Percentiles rank a stretch among this genome's conserved stretches.
These are phyloP conservation scores for Claviceps fusiformis DNA, from an alignment of 2,329 filamentous ascomycete genomes.

Conservation along the genomic window DNA sequence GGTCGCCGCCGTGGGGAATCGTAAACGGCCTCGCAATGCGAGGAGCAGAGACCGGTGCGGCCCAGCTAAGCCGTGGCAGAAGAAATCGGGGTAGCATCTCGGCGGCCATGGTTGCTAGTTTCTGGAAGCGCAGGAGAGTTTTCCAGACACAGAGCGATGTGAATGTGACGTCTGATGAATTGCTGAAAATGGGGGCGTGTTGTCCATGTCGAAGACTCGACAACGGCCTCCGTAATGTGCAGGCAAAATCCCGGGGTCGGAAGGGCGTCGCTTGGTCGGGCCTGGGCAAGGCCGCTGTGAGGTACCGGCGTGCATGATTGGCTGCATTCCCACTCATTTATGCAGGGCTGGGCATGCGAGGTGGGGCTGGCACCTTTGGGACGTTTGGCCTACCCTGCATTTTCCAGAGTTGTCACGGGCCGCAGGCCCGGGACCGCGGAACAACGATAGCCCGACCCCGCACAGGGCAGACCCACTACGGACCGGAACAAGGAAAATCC, in stretches of 20 bases:
- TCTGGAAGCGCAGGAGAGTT: slow-evolving; percentile 6
- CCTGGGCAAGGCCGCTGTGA: neutral
- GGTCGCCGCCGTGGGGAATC: slow-evolving; percentile 8
- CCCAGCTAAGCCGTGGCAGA: slow-evolving; percentile 43
- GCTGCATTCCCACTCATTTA: neutral
- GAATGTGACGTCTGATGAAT: too few species aligned
- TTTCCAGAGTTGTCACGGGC: too few species aligned
- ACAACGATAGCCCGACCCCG: too few species aligned
- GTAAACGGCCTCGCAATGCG: slow-evolving; percentile 11
- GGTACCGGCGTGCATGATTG: neutral
- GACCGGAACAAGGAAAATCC: too few species aligned
- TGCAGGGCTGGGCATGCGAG: too few species aligned
- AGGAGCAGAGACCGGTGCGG: slow-evolving; percentile 15
- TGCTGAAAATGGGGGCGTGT: slow-evolving; percentile 3
- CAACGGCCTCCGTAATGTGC: neutral
- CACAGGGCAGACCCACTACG: too few species aligned
- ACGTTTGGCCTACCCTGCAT: too few species aligned
- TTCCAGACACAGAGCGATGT: neutral
- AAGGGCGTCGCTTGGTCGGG: neutral
- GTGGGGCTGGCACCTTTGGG: too few species aligned
- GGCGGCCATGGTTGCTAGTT: slow-evolving; percentile 13
- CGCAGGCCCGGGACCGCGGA: too few species aligned
- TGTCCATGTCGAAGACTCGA: slow-evolving; percentile 8
- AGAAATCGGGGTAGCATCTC: slow-evolving; percentile 38
- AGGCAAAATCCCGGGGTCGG: neutral